phyloP scores from a whole-genome alignment of 768 basidiomycete genomes.

The Dendrothele bispora region DNA sequence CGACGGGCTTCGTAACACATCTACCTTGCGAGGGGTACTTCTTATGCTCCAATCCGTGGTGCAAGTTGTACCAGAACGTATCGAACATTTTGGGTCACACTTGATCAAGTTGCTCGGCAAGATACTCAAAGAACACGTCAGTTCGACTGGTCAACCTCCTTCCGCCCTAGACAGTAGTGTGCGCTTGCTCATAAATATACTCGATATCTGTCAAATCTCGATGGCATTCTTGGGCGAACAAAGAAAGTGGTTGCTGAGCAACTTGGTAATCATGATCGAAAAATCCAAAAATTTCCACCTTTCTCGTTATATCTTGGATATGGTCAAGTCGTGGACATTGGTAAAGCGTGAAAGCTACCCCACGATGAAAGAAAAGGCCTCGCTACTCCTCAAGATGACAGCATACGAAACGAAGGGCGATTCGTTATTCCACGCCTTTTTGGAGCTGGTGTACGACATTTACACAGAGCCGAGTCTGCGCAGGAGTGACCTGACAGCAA shows the following conservation, averaged over 20 bases:
- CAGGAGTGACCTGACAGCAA: constrained; percentile 90
- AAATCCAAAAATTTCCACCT: constrained; percentile 81
- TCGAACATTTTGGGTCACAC: constrained; percentile 73
- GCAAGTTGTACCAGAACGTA: constrained; percentile 74
- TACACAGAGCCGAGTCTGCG: constrained; percentile 86
- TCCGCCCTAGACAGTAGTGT: constrained; percentile 59
- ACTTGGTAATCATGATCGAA: constrained; percentile 77
- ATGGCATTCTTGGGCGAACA: constrained; percentile 86
- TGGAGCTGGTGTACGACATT: constrained; percentile 91
- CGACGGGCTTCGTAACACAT: constrained; percentile 77
- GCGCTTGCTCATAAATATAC: constrained; percentile 69
- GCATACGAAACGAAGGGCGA: constrained; percentile 80
- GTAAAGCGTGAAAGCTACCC: constrained; percentile 83
- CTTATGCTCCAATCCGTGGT: constrained; percentile 88
- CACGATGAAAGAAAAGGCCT: constrained; percentile 94
- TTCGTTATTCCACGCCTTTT: constrained; percentile 76
- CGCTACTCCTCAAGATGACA: constrained; percentile 84
- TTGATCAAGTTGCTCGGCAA: constrained; percentile 85
- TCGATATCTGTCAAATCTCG: constrained; percentile 83
- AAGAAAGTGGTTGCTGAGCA: constrained; percentile 75
- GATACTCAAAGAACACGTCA: constrained; percentile 85
- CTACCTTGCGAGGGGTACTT: constrained; percentile 74
- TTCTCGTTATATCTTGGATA: constrained; percentile 82
- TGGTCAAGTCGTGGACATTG: constrained; percentile 89
- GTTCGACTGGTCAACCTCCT: constrained; percentile 31